Percentiles rank a stretch among this genome's conserved stretches.
Conservation (phyloP, 305 asterid species). For the Petunia hybrid region DNA sequence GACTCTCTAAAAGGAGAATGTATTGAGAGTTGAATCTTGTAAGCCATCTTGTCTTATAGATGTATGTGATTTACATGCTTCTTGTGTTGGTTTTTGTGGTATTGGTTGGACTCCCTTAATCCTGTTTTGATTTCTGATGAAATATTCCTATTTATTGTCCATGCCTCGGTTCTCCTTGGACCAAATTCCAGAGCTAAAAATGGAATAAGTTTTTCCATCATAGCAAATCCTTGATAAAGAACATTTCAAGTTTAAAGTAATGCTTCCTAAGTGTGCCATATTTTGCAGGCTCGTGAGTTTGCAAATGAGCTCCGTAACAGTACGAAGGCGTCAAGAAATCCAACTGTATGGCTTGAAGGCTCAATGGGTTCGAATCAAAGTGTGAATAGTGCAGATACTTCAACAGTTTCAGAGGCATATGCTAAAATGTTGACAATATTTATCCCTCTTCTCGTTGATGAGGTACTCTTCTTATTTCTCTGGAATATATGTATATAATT, state of each 20-base stretch:
- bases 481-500: constrained; percentile 24
- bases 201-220: not conserved
- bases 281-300: constrained; percentile 93
- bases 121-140: not conserved
- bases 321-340: constrained; percentile 91
- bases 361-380: constrained; percentile 83
- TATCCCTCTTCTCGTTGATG: constrained; percentile 97
- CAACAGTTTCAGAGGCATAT: constrained; percentile 97
- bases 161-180: constrained; percentile 6
- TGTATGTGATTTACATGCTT: not conserved
- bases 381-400: constrained; percentile 87
- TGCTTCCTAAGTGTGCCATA: constrained; percentile 34
- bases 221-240: constrained; percentile 27
- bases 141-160: constrained; percentile 21
- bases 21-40: constrained; percentile 11
- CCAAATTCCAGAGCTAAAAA: not conserved
- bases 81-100: constrained; percentile 7
- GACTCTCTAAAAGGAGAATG: not conserved
- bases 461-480: constrained; percentile 59
- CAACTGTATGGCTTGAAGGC: constrained; percentile 97
- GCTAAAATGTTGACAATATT: constrained; percentile 97
- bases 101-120: not conserved
- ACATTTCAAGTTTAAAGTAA: constrained; percentile 35
- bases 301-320: constrained; percentile 99
- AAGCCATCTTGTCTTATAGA: not conserved